Conservation (phyloP, 768 basidiomycete species). For the Solioccasus polychromus region DNA sequence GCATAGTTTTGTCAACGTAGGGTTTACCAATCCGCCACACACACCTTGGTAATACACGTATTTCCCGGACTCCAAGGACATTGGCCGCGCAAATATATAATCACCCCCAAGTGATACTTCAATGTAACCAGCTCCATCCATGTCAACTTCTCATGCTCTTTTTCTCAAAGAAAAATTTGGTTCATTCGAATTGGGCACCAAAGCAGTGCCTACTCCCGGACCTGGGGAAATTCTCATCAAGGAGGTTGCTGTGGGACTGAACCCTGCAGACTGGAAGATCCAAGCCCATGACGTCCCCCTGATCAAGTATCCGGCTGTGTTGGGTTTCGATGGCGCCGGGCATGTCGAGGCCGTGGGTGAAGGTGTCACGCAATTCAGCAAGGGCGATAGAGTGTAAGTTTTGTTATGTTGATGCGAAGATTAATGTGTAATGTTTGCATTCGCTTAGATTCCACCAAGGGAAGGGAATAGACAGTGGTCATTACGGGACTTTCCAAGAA, state of each 20-base stretch:
- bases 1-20: no score
- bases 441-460: conserved; percentile 7
- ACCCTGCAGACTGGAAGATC: conserved; percentile 40
- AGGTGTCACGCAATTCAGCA: conserved; percentile 30
- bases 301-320: conserved; percentile 36
- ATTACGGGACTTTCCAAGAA: conserved; percentile 21
- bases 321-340: conserved; percentile 40
- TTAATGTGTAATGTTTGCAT: background rate
- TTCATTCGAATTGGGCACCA: conserved; percentile 12
- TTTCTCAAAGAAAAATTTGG: conserved; percentile 20
- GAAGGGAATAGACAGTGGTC: conserved; percentile 3
- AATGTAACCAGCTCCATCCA: background rate
- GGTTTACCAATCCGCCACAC: conserved; percentile 4
- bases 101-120: no score
- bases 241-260: conserved; percentile 38
- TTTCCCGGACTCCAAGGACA: no score
- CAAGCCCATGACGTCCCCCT: conserved; percentile 6
- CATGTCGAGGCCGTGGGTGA: conserved; percentile 35
- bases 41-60: no score
- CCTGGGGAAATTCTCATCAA: conserved; percentile 43
- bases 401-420: background rate
- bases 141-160: conserved; percentile 16
- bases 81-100: background rate
- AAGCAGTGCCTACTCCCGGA: conserved; percentile 29
- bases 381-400: conserved; percentile 31